Evolutionary conservation across 225 moss, liverwort and hornwort species (phyloP).

Genomic region (Antitrichia curtipendula): DNA sequence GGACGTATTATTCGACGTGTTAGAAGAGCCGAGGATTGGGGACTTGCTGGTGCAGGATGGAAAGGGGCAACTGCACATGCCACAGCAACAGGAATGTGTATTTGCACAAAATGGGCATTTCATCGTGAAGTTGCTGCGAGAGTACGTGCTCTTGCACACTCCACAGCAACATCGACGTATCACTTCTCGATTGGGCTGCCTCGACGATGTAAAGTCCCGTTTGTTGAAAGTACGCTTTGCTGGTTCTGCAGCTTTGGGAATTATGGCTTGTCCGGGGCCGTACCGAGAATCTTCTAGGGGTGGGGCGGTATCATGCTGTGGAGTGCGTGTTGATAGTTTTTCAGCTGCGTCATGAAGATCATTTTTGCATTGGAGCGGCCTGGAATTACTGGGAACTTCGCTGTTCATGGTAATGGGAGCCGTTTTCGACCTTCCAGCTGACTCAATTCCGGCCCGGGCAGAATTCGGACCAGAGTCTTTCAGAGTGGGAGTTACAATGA

Average conservation of each 20-base stretch:
- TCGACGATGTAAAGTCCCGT: background rate
- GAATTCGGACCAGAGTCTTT: background rate
- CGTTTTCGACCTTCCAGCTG: background rate
- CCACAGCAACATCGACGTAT: constrained; percentile 23
- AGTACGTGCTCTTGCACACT: constrained; percentile 1
- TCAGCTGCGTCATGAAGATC: background rate
- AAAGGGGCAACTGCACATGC: constrained; percentile 32
- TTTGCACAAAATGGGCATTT: constrained; percentile 35
- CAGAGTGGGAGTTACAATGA: background rate
- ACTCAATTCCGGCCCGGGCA: background rate
- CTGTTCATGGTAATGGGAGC: background rate
- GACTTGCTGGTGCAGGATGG: constrained; percentile 32
- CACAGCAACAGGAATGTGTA: constrained; percentile 30
- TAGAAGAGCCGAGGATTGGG: constrained; percentile 9
- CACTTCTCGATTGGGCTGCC: constrained; percentile 1
- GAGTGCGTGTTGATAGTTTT: background rate
- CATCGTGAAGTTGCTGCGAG: constrained; percentile 3
- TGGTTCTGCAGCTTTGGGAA: background rate
- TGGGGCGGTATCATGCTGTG: background rate
- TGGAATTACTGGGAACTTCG: background rate
- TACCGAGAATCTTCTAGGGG: background rate
- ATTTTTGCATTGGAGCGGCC: background rate
- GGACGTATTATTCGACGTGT: background rate
- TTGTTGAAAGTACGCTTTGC: background rate
- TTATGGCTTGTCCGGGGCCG: background rate